Percentiles rank a stretch among this genome's conserved stretches.
Conservation (phyloP, 768 basidiomycete genomes). For the Leccinum fibrillosum region DNA sequence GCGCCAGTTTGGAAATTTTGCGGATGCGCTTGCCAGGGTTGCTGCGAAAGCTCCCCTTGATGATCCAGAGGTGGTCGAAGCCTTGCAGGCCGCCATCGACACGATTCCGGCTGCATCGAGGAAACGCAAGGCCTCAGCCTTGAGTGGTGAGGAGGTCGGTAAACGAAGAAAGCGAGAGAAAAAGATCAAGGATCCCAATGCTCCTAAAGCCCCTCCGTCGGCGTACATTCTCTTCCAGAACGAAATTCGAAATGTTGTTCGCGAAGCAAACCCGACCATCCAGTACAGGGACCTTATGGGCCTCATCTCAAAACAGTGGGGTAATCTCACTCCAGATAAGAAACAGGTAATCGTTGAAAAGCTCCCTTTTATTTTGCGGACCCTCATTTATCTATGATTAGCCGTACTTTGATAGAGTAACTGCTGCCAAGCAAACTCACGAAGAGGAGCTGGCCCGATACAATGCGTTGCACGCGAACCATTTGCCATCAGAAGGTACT, state of each 20-base stretch:
- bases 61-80: conserved; percentile 28
- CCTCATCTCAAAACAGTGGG: conserved; percentile 76
- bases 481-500: conserved; percentile 44
- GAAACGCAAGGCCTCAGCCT: conserved; percentile 49
- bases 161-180: conserved; percentile 42
- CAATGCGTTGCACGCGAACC: conserved; percentile 50
- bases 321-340: conserved; percentile 56
- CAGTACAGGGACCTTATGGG: conserved; percentile 69
- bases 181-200: conserved; percentile 83
- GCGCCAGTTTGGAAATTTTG: conserved; percentile 58
- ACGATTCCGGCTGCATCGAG: conserved; percentile 33
- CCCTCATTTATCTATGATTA: conserved; percentile 7
- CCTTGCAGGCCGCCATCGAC: conserved; percentile 29
- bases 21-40: conserved; percentile 56
- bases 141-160: conserved; percentile 38
- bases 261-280: conserved; percentile 59
- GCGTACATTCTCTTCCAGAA: conserved; percentile 97
- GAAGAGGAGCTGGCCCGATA: conserved; percentile 62
- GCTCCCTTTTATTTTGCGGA: background rate
- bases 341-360: conserved; percentile 61
- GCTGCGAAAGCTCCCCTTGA: conserved; percentile 39
- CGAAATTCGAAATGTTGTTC: conserved; percentile 73
- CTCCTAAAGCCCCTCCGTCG: conserved; percentile 89
- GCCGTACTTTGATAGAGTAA: conserved; percentile 41
- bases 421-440: conserved; percentile 61